phyloP scores from a whole-genome alignment of 768 basidiomycete genomes.

The Pholiota conissans region DNA sequence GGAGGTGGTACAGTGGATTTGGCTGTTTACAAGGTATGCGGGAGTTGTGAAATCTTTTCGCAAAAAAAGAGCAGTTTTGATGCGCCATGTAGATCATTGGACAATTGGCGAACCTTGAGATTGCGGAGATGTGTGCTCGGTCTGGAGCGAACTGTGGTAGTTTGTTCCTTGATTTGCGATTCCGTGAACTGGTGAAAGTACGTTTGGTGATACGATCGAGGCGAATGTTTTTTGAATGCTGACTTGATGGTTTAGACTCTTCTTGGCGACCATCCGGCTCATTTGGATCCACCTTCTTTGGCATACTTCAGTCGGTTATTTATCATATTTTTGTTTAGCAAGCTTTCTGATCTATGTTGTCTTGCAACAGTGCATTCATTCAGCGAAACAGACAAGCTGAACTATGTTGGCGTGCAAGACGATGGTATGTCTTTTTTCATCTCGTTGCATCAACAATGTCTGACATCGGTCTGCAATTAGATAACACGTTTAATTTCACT shows the following conservation, averaged over 20 bases:
- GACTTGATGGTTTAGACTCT: constrained; percentile 37
- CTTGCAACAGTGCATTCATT: constrained; percentile 71
- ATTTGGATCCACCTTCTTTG: constrained; percentile 78
- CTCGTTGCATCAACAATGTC: not conserved
- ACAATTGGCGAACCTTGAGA: constrained; percentile 78
- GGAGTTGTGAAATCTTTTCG: no score
- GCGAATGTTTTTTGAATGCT: not conserved
- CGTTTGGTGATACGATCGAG: not conserved
- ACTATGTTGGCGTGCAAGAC: constrained; percentile 69
- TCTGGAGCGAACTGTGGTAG: constrained; percentile 88
- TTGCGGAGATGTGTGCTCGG: constrained; percentile 87
- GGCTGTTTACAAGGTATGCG: constrained; percentile 58
- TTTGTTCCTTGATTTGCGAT: constrained; percentile 84
- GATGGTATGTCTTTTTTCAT: constrained; percentile 53
- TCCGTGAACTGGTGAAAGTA: constrained; percentile 77
- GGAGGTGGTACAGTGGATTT: constrained; percentile 76
- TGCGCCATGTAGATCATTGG: constrained; percentile 60
- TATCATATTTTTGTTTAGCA: constrained; percentile 7
- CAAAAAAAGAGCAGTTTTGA: not conserved
- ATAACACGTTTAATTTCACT: constrained; percentile 84
- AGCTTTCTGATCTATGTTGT: no score
- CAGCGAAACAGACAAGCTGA: constrained; percentile 84
- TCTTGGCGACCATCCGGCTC: constrained; percentile 80
- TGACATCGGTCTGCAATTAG: constrained; percentile 36
- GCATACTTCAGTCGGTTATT: constrained; percentile 70